Evolutionary conservation across 2,329 filamentous ascomycete species (phyloP), one percentile per base, ranked within the genome.

Genomic region (Lachnellula arida): DNA sequence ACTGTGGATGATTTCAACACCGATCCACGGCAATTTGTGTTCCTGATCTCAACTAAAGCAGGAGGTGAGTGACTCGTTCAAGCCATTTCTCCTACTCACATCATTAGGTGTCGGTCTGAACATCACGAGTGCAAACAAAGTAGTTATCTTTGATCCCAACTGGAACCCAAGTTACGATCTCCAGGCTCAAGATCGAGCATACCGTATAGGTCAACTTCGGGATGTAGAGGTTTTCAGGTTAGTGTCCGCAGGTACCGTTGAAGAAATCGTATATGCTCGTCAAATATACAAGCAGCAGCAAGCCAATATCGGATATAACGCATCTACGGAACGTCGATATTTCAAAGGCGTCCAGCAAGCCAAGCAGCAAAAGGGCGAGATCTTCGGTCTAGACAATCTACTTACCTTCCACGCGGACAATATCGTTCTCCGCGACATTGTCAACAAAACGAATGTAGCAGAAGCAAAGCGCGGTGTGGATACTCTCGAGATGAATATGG

Each of bases 211-310:
- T 0, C 94, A 99, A 72, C 85, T 83, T 0, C 81, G 94, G 19
- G 91, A 97, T 67, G 94, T 99, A 0, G 94, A 99, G 69, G 93
- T 97, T 1, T 97, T 96, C 70, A 86, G 94, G 4, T 81, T 99
- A 1, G 85, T 99, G 17, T 93, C 89, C 2, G 85, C 89, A 1
- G 94, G 94, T 0, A 97, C 94, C 0, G 91, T 99, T 15, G 94
- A 99, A 69, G 94, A 99, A 71, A 94, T 97, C 53, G 91, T 97
- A 7, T 99, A 99, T 66, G 94, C 93, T 0, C 82, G 94, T 6
- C 94, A 99, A 67, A 94, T 99, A 40, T 99, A 99, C 79, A 99
- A 99, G 72, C 94, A 99, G 69, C 94, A 99, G 67, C 94, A 97
- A 74, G 93, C 94, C 25, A 97, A 97, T 67, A 97, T 99, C 56